phyloP scores from a whole-genome alignment of 1,139 yeast genomes.

The Kurtzmaniella quercitrusa region DNA sequence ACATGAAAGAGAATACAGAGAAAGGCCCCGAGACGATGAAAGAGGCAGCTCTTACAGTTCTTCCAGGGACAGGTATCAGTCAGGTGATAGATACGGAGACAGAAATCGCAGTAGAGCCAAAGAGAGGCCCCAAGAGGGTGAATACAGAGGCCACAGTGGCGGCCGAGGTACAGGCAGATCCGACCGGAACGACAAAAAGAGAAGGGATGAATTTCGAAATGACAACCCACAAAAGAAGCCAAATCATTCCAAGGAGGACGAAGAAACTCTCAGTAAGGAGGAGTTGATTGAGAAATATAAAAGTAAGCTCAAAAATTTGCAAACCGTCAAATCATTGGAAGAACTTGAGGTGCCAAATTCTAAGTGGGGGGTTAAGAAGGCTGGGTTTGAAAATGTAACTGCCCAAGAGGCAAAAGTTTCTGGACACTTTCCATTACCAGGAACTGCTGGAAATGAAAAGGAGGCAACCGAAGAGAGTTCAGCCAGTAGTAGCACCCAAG shows the following conservation, averaged over 20 bases:
- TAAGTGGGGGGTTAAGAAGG: conserved; percentile 72
- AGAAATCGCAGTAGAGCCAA: neutral
- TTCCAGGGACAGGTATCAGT: conserved; percentile 11
- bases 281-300: conserved; percentile 18
- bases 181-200: neutral
- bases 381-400: conserved; percentile 71
- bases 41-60: neutral
- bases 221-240: neutral
- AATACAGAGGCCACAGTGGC: neutral
- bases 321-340: conserved; percentile 21
- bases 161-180: neutral
- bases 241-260: neutral
- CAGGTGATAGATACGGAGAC: conserved; percentile 9
- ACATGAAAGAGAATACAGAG: neutral
- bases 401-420: conserved; percentile 79
- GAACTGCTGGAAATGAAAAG: conserved; percentile 17
- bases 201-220: neutral
- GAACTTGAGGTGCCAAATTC: conserved; percentile 42
- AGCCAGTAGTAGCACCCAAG: conserved; percentile 37
- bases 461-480: conserved; percentile 23
- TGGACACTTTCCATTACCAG: conserved; percentile 78
- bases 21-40: neutral
- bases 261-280: conserved; percentile 7
- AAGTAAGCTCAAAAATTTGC: conserved; percentile 18
- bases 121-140: neutral